phyloP scores from a whole-genome alignment of 2,329 filamentous ascomycete genomes.

The Fusarium nanum region DNA sequence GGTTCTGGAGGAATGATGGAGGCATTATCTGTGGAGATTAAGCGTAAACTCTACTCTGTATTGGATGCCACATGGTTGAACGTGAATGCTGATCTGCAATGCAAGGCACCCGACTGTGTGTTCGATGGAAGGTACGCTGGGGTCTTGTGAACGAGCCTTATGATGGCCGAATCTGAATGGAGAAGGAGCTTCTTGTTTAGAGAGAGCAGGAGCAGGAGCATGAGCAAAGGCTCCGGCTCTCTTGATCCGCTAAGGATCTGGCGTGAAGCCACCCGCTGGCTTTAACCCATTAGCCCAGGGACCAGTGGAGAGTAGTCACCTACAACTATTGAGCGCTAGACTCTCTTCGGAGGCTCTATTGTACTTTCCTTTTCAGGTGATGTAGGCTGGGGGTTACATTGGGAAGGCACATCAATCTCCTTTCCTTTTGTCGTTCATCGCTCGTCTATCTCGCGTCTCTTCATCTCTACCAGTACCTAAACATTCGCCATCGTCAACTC shows the following conservation, averaged over 20 bases:
- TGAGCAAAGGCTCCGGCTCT: background rate
- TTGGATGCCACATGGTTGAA: conserved; percentile 5
- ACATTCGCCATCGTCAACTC: background rate
- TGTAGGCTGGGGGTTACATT: conserved; percentile 2
- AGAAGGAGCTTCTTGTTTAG: background rate
- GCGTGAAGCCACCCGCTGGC: conserved; percentile 32
- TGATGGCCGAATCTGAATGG: background rate
- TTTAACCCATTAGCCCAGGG: background rate
- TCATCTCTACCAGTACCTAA: background rate
- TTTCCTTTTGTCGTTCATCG: conserved; percentile 6
- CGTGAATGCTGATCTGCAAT: background rate
- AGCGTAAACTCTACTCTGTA: background rate
- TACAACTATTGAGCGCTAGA: conserved; percentile 23
- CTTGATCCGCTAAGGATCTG: background rate
- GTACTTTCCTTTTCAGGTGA: conserved; percentile 17
- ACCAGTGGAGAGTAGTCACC: background rate
- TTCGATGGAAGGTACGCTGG: background rate
- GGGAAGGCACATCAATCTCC: conserved; percentile 13
- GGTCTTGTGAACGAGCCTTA: conserved; percentile 15
- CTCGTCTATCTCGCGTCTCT: background rate
- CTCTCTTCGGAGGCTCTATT: conserved; percentile 4
- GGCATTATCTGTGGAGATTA: conserved; percentile 17
- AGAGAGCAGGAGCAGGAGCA: background rate
- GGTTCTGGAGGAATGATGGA: conserved; percentile 6
- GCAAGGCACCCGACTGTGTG: conserved; percentile 16